phyloP scores from a whole-genome alignment of 805 yeast species.

The Starmerella apicola region DNA sequence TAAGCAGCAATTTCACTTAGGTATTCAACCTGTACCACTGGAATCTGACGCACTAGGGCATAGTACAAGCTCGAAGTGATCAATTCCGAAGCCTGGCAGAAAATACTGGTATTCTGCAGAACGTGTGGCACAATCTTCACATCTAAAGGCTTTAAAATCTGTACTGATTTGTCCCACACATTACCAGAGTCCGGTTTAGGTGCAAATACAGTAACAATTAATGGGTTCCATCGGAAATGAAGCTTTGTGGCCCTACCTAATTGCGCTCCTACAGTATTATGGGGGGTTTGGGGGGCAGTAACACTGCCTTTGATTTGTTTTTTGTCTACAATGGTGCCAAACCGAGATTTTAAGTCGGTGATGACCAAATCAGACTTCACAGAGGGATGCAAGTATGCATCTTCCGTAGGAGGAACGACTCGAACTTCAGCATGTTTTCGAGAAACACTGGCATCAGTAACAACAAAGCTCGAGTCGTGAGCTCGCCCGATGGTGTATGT shows the following conservation, averaged over 20 bases:
- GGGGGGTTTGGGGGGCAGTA: conserved; percentile 4
- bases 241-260: conserved; percentile 21
- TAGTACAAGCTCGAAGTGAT: conserved; percentile 25
- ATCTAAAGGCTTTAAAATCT: conserved; percentile 22
- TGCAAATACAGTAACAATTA: conserved; percentile 15
- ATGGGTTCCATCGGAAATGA: conserved; percentile 21
- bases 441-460: conserved; percentile 21
- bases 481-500: conserved; percentile 22
- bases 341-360: conserved; percentile 22
- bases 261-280: conserved; percentile 6
- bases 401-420: conserved; percentile 10
- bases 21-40: no score
- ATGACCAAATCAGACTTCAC: conserved; percentile 13
- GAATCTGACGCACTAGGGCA: conserved; percentile 27
- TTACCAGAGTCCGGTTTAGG: no score
- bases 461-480: conserved; percentile 5
- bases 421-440: conserved; percentile 20
- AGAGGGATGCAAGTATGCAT: conserved; percentile 16
- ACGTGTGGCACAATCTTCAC: conserved; percentile 21
- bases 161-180: conserved; percentile 10
- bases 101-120: conserved; percentile 23
- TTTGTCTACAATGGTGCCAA: conserved; percentile 17
- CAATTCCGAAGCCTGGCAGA: conserved; percentile 21
- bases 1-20: no score
- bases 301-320: neutral